These are phyloP conservation scores for Plasmodium coatneyi DNA, from an alignment of 169 alveolate species.

Conservation along the genomic window DNA sequence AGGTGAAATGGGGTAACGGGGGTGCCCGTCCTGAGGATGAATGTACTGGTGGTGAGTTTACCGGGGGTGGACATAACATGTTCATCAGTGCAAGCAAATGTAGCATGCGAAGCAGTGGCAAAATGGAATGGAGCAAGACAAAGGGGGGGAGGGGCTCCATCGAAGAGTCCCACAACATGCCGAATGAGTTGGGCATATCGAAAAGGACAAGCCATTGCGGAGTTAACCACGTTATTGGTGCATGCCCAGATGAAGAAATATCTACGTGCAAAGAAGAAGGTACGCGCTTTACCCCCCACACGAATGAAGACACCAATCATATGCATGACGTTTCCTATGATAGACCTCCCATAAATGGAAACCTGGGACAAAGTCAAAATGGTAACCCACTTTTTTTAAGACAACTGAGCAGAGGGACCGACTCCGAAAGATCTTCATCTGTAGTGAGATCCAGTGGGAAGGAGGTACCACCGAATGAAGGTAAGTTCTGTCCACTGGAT, in stretches of 20 bases:
- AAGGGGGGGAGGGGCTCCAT: not conserved
- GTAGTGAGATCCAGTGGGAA: not conserved
- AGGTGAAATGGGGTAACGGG: not conserved
- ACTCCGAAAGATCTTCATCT: not conserved
- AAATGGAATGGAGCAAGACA: not conserved
- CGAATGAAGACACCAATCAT: not conserved
- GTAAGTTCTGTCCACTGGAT: not conserved
- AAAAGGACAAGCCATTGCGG: not conserved
- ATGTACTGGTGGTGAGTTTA: not conserved
- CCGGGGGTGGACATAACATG: not conserved
- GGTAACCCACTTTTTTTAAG: not conserved
- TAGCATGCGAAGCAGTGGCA: not conserved
- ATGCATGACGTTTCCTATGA: not conserved
- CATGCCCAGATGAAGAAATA: not conserved
- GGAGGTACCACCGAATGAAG: not conserved
- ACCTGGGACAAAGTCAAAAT: not conserved
- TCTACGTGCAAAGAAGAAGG: not conserved
- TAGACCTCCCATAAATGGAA: not conserved
- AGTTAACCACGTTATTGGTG: not conserved
- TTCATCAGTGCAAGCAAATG: not conserved
- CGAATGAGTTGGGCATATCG: not conserved
- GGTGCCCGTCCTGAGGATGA: not conserved
- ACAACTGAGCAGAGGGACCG: not conserved
- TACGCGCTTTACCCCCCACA: not conserved
- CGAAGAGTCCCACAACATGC: not conserved